Conservation (phyloP, 2,329 filamentous ascomycete genomes). For the Remersonia thermophila region DNA sequence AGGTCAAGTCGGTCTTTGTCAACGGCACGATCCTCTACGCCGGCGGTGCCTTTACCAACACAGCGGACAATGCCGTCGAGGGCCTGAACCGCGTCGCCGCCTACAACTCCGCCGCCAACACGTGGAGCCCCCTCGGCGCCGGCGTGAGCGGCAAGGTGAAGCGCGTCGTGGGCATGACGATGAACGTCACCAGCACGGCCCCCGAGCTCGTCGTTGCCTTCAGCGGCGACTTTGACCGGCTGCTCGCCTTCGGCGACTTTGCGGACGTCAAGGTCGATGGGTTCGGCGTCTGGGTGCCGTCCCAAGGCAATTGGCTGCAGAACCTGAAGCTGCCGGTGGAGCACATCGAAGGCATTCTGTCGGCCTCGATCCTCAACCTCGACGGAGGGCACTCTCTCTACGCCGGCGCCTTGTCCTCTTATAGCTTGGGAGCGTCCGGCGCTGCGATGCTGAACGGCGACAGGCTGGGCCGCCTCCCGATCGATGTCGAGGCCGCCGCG, state of each 20-base stretch:
- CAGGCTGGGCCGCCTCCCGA: slow-evolving; percentile 42
- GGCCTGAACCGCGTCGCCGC: slow-evolving; percentile 65
- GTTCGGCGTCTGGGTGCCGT: slow-evolving; percentile 87
- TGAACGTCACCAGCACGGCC: slow-evolving; percentile 61
- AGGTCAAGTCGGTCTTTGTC: slow-evolving; percentile 59
- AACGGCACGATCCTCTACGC: slow-evolving; percentile 60
- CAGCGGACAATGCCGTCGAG: slow-evolving; percentile 44
- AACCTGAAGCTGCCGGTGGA: slow-evolving; percentile 57
- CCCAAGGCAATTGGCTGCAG: slow-evolving; percentile 73
- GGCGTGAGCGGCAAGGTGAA: slow-evolving; percentile 73
- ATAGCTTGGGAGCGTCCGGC: slow-evolving; percentile 59
- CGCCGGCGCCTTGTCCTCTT: slow-evolving; percentile 71
- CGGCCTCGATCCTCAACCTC: slow-evolving; percentile 53
- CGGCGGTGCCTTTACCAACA: slow-evolving; percentile 74
- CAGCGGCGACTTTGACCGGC: slow-evolving; percentile 64
- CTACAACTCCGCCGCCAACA: slow-evolving; percentile 55
- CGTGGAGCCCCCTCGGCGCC: slow-evolving; percentile 69
- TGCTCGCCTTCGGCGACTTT: slow-evolving; percentile 56
- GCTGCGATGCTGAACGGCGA: slow-evolving; percentile 49
- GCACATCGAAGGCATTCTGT: slow-evolving; percentile 59
- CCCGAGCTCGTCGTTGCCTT: slow-evolving; percentile 67
- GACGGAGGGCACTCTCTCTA: slow-evolving; percentile 51
- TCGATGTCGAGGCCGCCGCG: slow-evolving; percentile 37
- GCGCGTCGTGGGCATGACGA: slow-evolving; percentile 59
- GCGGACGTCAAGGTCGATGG: slow-evolving; percentile 51